Conservation (phyloP, 2,329 filamentous ascomycete genomes). For the Aspergillus sp. region DNA sequence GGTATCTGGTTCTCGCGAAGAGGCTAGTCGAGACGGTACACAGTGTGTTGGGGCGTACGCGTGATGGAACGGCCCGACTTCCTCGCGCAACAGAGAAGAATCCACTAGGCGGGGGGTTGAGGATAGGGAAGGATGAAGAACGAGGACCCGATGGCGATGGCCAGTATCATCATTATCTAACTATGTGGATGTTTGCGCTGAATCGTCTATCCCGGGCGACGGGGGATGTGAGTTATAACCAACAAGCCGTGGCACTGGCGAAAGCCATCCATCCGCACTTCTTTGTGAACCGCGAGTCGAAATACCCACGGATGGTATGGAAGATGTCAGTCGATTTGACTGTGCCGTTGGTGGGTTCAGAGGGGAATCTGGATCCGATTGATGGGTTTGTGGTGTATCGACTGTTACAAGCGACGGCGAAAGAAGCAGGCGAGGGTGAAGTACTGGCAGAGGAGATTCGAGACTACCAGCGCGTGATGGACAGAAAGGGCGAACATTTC, state of each 20-base stretch:
- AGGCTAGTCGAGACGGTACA: slow-evolving; percentile 51
- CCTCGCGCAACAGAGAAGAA: slow-evolving; percentile 49
- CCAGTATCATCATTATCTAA: slow-evolving; percentile 60
- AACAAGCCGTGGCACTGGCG: slow-evolving; percentile 49
- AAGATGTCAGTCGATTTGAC: slow-evolving; percentile 51
- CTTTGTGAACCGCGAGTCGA: slow-evolving; percentile 34
- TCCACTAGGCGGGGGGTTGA: slow-evolving; percentile 51
- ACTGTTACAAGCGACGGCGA: slow-evolving; percentile 43
- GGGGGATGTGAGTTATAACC: slow-evolving; percentile 44
- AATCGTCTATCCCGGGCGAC: slow-evolving; percentile 50
- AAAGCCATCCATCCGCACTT: slow-evolving; percentile 51
- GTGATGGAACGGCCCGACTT: slow-evolving; percentile 45
- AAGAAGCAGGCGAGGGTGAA: slow-evolving; percentile 21
- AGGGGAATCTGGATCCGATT: slow-evolving; percentile 55
- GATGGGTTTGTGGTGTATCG: slow-evolving; percentile 51
- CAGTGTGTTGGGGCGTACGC: slow-evolving; percentile 47
- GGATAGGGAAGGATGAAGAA: slow-evolving; percentile 53
- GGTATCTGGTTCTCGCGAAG: slow-evolving; percentile 47
- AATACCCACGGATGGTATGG: slow-evolving; percentile 48
- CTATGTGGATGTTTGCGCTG: slow-evolving; percentile 60
- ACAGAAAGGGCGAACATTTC: slow-evolving; percentile 38
- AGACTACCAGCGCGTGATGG: slow-evolving; percentile 49
- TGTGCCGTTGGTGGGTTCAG: slow-evolving; percentile 42
- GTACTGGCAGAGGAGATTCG: slow-evolving; percentile 47
- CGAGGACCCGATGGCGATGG: slow-evolving; percentile 51